phyloP scores from a whole-genome alignment of 2,329 filamentous ascomycete genomes.

The Diaporthe ampelina region DNA sequence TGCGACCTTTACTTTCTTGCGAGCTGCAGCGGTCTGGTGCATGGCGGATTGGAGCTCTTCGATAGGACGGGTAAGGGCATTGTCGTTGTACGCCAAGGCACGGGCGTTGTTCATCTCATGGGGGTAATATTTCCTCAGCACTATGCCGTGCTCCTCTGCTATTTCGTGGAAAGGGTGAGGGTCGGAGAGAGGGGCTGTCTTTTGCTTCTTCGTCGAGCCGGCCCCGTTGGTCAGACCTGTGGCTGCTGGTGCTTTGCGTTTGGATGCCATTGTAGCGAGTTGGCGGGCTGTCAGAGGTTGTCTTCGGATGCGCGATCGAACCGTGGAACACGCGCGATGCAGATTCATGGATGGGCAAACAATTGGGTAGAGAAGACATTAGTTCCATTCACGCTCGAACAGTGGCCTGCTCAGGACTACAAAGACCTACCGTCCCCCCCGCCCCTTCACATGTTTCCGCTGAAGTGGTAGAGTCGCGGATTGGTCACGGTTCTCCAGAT shows the following conservation, averaged over 20 bases:
- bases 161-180: conserved; percentile 63
- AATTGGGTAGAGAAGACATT: no score
- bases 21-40: conserved; percentile 67
- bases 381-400: rapidly evolving
- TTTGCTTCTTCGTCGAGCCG: conserved; percentile 32
- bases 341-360: not conserved
- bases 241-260: conserved; percentile 39
- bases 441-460: conserved; percentile 22
- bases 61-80: conserved; percentile 79
- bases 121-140: conserved; percentile 84
- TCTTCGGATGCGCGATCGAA: conserved; percentile 1
- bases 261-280: conserved; percentile 40
- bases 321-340: not conserved
- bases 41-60: conserved; percentile 75
- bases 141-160: conserved; percentile 70
- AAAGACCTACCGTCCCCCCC: not conserved
- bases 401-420: not conserved
- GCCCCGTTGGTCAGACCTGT: conserved; percentile 3
- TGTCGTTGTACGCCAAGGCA: conserved; percentile 79
- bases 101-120: conserved; percentile 87
- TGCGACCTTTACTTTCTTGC: conserved; percentile 66
- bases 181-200: conserved; percentile 42
- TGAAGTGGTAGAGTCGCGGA: not conserved
- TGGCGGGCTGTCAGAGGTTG: not conserved
- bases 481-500: conserved; percentile 25